phyloP scores from a whole-genome alignment of 768 basidiomycete species.

The Russula olivacea region DNA sequence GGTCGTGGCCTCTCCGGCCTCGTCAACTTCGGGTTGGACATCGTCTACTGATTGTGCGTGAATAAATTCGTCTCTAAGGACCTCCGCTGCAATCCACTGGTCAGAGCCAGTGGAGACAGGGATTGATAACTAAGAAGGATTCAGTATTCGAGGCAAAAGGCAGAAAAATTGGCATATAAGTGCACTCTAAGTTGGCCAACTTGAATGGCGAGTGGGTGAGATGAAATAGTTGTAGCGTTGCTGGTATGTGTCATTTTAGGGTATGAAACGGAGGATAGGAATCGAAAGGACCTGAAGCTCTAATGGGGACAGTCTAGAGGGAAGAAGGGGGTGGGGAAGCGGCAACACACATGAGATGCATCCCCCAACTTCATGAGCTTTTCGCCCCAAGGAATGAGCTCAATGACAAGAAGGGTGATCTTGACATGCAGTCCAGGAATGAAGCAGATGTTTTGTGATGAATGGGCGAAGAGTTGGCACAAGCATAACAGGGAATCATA shows the following conservation, averaged over 20 bases:
- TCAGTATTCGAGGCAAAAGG: slow-evolving; percentile 8
- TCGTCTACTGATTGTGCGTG: slow-evolving; percentile 56
- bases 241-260: slow-evolving; percentile 34
- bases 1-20: slow-evolving; percentile 57
- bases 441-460: no score
- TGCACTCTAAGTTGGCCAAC: slow-evolving; percentile 35
- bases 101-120: slow-evolving; percentile 73
- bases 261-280: slow-evolving; percentile 6
- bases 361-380: slow-evolving; percentile 12
- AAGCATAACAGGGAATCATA: no score
- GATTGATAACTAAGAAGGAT: slow-evolving; percentile 59
- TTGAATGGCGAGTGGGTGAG: slow-evolving; percentile 35
- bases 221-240: slow-evolving; percentile 32
- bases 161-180: slow-evolving; percentile 10
- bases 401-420: no score
- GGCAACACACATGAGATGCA: background rate
- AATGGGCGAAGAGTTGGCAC: no score
- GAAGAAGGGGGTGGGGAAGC: slow-evolving; percentile 1
- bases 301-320: slow-evolving; percentile 16
- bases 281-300: slow-evolving; percentile 20
- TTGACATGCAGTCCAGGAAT: no score
- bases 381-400: slow-evolving; percentile 22
- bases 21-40: slow-evolving; percentile 51
- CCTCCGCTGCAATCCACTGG: slow-evolving; percentile 91
- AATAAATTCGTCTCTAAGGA: slow-evolving; percentile 83